Percentiles rank a stretch among this genome's conserved stretches.
Conservation (phyloP, 2,329 filamentous ascomycete genomes). For the Pezicula carpinea region DNA sequence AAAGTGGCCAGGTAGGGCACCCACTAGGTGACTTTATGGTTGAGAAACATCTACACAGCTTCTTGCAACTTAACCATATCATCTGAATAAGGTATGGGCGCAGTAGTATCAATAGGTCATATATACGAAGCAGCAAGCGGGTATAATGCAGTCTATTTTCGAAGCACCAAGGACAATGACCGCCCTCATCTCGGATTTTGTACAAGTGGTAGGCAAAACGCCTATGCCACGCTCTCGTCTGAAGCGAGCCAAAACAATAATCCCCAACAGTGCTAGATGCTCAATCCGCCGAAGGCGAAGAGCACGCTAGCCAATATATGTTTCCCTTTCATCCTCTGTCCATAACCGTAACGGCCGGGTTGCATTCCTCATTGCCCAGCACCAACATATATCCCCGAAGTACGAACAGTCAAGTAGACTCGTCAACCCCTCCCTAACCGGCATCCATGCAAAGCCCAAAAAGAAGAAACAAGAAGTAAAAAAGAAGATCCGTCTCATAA, state of each 20-base stretch:
- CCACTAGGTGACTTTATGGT: too few relatives aligned
- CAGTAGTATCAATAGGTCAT: too few relatives aligned
- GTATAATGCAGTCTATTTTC: conserved; percentile 19
- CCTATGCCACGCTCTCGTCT: neutral
- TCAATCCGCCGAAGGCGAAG: conserved; percentile 6
- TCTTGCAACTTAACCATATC: too few relatives aligned
- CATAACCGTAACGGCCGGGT: conserved; percentile 1
- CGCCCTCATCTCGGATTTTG: conserved; percentile 2
- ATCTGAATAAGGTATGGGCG: too few relatives aligned
- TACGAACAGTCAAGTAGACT: conserved; percentile 1
- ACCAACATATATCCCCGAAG: neutral
- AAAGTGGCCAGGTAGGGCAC: too few relatives aligned
- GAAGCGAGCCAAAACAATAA: neutral
- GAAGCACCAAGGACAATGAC: neutral
- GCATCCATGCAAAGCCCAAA: conserved; percentile 1
- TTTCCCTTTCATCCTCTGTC: conserved; percentile 3
- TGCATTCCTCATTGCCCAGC: conserved; percentile 1
- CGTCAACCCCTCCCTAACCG: neutral
- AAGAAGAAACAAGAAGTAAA: conserved; percentile 1
- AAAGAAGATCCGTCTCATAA: conserved; percentile 1
- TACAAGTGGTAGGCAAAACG: conserved; percentile 1
- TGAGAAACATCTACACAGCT: too few relatives aligned
- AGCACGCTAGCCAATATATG: conserved; percentile 6
- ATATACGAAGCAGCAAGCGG: neutral
- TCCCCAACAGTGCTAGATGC: conserved; percentile 2